phyloP scores from a whole-genome alignment of 345 rosid species.

The Zanthoxylum bungeanum region DNA sequence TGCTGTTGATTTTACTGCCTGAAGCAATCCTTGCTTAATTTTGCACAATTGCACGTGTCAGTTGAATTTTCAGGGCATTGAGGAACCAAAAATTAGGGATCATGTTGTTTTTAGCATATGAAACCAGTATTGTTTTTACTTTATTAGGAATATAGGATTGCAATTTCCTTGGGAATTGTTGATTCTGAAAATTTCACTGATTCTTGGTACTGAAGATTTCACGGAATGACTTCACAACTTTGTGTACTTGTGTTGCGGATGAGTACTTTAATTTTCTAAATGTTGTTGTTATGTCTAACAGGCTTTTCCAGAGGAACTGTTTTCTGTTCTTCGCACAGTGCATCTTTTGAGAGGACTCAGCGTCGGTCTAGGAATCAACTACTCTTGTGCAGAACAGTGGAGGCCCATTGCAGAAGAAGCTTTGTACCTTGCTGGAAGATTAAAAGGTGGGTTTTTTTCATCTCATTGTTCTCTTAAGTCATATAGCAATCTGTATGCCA shows the following conservation, averaged over 20 bases:
- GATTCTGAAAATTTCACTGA: no score
- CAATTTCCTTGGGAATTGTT: not conserved
- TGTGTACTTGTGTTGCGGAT: not conserved
- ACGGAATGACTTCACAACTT: not conserved
- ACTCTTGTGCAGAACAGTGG: conserved; percentile 84
- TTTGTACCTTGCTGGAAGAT: conserved; percentile 60
- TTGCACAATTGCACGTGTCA: not conserved
- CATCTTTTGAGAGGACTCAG: conserved; percentile 87
- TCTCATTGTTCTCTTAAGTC: not conserved
- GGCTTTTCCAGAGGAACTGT: conserved; percentile 92
- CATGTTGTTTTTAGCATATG: not conserved
- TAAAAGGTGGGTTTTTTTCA: conserved; percentile 44
- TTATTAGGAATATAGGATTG: not conserved
- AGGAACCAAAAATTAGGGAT: not conserved
- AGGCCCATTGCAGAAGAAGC: conserved; percentile 88
- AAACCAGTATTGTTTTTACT: not conserved
- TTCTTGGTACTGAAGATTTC: no score
- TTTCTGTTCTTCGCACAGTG: conserved; percentile 84
- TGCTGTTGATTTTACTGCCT: not conserved
- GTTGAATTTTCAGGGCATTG: not conserved
- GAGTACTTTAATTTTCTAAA: not conserved
- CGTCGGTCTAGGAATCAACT: conserved; percentile 84
- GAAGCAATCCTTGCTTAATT: not conserved
- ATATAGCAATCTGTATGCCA: not conserved
- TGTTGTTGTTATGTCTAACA: conserved; percentile 12